Evolutionary conservation across 202 grass and related monocot species (phyloP).

Genomic region (Bolboschoenoplectus hybrid): DNA sequence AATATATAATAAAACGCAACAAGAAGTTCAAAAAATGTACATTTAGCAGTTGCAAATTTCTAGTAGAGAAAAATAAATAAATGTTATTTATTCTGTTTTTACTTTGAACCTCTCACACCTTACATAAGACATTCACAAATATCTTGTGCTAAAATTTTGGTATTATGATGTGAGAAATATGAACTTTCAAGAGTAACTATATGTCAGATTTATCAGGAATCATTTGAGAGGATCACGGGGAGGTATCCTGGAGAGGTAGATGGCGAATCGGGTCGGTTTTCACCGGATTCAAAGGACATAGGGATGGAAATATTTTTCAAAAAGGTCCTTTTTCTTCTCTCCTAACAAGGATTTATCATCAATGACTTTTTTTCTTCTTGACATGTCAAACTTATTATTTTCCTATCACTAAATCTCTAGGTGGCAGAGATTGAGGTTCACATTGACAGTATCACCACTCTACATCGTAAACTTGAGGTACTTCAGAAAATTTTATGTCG

Average conservation of each 20-base stretch:
- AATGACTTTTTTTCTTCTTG: not conserved
- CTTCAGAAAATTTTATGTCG: not conserved
- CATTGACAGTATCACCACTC: slow-evolving; percentile 43
- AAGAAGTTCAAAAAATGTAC: not conserved
- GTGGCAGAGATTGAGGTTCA: slow-evolving; percentile 51
- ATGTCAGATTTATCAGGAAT: slow-evolving; percentile 43
- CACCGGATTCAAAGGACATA: slow-evolving; percentile 32
- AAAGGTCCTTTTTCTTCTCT: slow-evolving; percentile 36
- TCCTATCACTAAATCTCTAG: slow-evolving; percentile 27
- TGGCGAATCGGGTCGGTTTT: slow-evolving; percentile 27
- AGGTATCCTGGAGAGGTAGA: slow-evolving; percentile 46
- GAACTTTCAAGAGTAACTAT: slow-evolving; percentile 10
- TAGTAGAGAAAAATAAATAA: not conserved
- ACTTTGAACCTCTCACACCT: not conserved
- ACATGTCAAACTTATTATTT: slow-evolving; percentile 19
- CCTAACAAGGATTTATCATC: not conserved
- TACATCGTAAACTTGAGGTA: slow-evolving; percentile 52
- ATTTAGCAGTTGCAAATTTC: not conserved
- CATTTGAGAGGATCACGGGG: slow-evolving; percentile 52
- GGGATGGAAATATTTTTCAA: slow-evolving; percentile 53
- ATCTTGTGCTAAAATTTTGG: not conserved
- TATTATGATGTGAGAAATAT: not conserved
- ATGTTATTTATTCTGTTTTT: not conserved
- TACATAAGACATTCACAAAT: not conserved
- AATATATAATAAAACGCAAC: not conserved